phyloP scores from a whole-genome alignment of 1,284 basidiomycete genomes.

The Papiliotrema terrestris region DNA sequence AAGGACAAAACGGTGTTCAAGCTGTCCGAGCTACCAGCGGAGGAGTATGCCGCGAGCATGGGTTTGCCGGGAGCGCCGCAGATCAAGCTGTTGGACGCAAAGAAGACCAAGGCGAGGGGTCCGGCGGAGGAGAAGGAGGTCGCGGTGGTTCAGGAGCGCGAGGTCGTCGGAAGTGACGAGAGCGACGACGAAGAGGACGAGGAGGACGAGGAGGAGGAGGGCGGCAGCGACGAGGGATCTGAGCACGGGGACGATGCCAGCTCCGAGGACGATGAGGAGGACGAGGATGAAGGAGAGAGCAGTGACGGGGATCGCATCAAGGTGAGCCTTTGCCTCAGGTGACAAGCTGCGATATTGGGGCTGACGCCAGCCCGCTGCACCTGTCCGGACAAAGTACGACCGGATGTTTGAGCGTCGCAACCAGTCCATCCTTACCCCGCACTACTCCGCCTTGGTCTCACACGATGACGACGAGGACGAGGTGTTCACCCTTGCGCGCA shows the following conservation, averaged over 20 bases:
- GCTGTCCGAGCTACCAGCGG: slow-evolving; percentile 73
- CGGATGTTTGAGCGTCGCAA: slow-evolving; percentile 97
- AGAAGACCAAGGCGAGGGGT: slow-evolving; percentile 55
- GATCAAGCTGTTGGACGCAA: slow-evolving; percentile 90
- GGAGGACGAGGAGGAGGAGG: slow-evolving; percentile 12
- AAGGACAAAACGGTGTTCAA: slow-evolving; percentile 94
- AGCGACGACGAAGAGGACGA: slow-evolving; percentile 20
- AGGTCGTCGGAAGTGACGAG: slow-evolving; percentile 20
- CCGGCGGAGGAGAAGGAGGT: slow-evolving; percentile 13
- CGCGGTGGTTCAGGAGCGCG: slow-evolving; percentile 9
- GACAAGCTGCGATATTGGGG: not conserved
- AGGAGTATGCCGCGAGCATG: slow-evolving; percentile 81
- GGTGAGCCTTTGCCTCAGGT: not conserved
- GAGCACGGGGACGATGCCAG: slow-evolving; percentile 17
- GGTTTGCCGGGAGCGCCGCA: slow-evolving; percentile 94
- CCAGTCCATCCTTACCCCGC: slow-evolving; percentile 85
- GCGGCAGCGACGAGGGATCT: slow-evolving; percentile 16
- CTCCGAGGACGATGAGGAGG: slow-evolving; percentile 22
- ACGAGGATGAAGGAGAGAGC: slow-evolving; percentile 26
- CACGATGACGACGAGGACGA: slow-evolving; percentile 66
- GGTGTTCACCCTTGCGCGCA: slow-evolving; percentile 89
- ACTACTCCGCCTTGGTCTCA: slow-evolving; percentile 85
- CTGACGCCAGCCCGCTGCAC: slow-evolving; percentile 9
- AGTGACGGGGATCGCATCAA: not conserved
- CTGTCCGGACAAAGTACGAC: slow-evolving; percentile 90